Evolutionary conservation across 2,329 filamentous ascomycete species (phyloP), one percentile per base, ranked within the genome.

Genomic region (Beauveria medogensis): DNA sequence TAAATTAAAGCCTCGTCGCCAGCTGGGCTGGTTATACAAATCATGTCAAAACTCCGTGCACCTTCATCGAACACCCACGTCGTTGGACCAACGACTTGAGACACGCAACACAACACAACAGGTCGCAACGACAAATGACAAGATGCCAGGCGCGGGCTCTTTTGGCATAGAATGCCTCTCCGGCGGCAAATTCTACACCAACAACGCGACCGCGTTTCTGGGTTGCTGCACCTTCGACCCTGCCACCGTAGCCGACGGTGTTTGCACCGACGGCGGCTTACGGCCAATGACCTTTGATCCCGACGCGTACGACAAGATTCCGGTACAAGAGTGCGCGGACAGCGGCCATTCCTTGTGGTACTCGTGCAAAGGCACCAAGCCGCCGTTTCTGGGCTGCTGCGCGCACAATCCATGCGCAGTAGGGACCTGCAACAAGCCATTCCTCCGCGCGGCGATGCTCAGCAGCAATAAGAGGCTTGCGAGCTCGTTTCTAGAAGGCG

Each of bases 371-470:
- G 51, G 55, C 1, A 66, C 66, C 5, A 62, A 30, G 0, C 69
- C 71, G 20, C 69, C 74, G 0, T 78, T 76, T 41, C 46, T 78
- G 10, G 75, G 76, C 9, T 78, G 76, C 55, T 78, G 76, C 34
- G 44, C 62, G 0, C 57, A 64, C 51, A 63, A 71, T 43, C 64
- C 66, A 8, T 72, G 69, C 48, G 20, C 30, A 50, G 72, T 43
- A 61, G 68, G 22, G 62, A 64, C 10, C 34, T 37, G 34, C 12
- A 37, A 12, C 34, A 37, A 37, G 34, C 5, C 34, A 37, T 14
- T 1, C 4, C 12, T 37, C 34, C 34, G 34, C 34, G 34, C 34
- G 34, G 72, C 70, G 3, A 64, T 53, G 28, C 62, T 74, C 57
- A 72, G 67, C 55, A 55, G 58, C 4, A 64, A 69, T 24, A 16